Evolutionary conservation across 2,329 filamentous ascomycete genomes (phyloP), one percentile per base, ranked within the genome.

Genomic region (Scopulariopsis brevicaulis): DNA sequence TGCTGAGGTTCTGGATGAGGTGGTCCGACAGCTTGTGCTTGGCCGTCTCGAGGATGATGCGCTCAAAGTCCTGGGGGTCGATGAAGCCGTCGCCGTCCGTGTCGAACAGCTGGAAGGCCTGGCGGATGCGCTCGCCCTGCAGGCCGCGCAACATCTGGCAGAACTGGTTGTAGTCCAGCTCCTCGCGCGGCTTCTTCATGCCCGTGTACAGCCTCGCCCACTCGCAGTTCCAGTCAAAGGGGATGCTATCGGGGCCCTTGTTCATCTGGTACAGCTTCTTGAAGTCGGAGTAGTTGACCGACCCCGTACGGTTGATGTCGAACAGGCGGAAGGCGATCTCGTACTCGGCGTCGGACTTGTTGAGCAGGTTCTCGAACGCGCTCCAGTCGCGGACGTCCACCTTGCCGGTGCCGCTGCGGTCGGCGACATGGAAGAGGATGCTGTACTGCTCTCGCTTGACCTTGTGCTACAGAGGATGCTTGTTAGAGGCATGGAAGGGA

Each of bases 281-380:
- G 74, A 99, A 92, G 66, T 91, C 84, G 46, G 96, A 88, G 68
- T 93, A 96, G 70, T 92, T 93, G 67, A 99, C 90, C 54, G 82
- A 82, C 61, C 94, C 94, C 22, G 84, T 88, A 61, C 89, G 83
- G 56, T 93, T 85, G 65, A 90, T 81, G 69, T 97, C 93, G 73
- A 99, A 99, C 58, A 99, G 82, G 66, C 94, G 89, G 76, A 97
- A 99, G 18, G 94, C 93, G 66, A 99, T 96, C 73, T 97, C 92
- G 75, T 99, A 99, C 76, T 99, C 94, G 71, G 94, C 94, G 69
- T 97, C 94, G 61, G 94, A 89, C 75, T 96, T 97, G 64, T 81
- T 80, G 60, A 99, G 85, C 62, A 99, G 82, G 76, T 96, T 95
- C 75, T 96, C 90, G 73, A 97, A 99, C 63, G 88, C 87, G 53